A percentile compares a stretch with the other conserved stretches of the same genome.
Evolutionary conservation across 2,329 filamentous ascomycete species (phyloP).

Genomic region (Fusarium hostae): DNA sequence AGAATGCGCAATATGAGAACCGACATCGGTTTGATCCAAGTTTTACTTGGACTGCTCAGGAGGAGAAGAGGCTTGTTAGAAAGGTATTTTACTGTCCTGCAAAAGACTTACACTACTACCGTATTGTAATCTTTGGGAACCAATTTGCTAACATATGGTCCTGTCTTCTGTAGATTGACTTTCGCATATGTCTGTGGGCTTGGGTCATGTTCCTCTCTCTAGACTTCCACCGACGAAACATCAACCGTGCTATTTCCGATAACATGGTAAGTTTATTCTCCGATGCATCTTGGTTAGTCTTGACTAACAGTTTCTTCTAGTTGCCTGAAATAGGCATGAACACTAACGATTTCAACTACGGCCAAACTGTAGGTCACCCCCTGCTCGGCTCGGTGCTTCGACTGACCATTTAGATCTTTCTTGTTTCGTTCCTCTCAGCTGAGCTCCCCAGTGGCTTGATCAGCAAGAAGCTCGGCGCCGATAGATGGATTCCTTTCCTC

Average conservation of each 20-base stretch:
- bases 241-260: slow-evolving; percentile 56
- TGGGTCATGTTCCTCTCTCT: slow-evolving; percentile 62
- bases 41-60: slow-evolving; percentile 57
- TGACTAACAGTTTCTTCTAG: slow-evolving; percentile 23
- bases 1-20: slow-evolving; percentile 68
- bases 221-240: slow-evolving; percentile 59
- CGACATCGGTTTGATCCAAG: slow-evolving; percentile 66
- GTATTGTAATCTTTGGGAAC: rapidly evolving
- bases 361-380: slow-evolving; percentile 49
- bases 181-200: slow-evolving; percentile 49
- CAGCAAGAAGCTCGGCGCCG: slow-evolving; percentile 62
- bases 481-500: slow-evolving; percentile 57
- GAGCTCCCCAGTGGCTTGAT: slow-evolving; percentile 62
- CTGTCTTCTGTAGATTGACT: slow-evolving; percentile 57
- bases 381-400: not conserved
- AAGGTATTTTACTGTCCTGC: slow-evolving; percentile 49
- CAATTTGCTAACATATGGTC: slow-evolving; percentile 10
- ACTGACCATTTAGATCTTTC: slow-evolving; percentile 52
- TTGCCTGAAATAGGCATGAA: slow-evolving; percentile 54
- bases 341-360: slow-evolving; percentile 59
- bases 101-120: rapidly evolving
- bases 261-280: slow-evolving; percentile 47
- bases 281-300: rapidly evolving
- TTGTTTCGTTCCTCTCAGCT: slow-evolving; percentile 57
- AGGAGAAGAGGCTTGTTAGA: slow-evolving; percentile 58